Base-by-base conservation (phyloP, 352 stramenopile species). In the Pythium insidiosum region DNA sequence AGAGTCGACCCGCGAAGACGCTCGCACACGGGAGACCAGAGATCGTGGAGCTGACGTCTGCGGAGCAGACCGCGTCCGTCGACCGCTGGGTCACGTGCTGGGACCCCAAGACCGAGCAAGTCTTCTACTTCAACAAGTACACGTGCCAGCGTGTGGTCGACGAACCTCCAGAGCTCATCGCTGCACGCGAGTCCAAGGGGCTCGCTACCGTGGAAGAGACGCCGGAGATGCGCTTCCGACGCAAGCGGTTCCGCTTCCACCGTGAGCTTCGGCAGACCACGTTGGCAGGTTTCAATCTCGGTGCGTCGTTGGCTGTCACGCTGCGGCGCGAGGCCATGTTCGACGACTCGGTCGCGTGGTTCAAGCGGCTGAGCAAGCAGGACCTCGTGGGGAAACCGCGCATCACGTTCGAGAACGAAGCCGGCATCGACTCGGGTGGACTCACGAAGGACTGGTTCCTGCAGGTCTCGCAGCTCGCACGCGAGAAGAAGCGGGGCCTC, bases 361-460 rank as follows among this genome's bases (percentile, higher is more conserved):
- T 95, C 23, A 44, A 68, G 15, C 45, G 63, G 12, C 30, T 86
- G 10, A 58, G 46, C 0, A 73, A 72, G 42, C 31, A 52, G 4
- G 74, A 90, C 5, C 30, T 94, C 29, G 40, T 75, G 7, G 55
- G 47, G 1, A 95, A 94, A 43, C 67, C 81, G 1, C 83, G 86
- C 33, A 79, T 95, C 34, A 68, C 77, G 6, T 95, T 90, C 28
- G 58, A 73, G 26, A 76, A 87, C 25, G 84, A 95, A 58, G 63
- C 62, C 18, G 84, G 84, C 18, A 95, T 95, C 40, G 84, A 95
- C 50, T 91, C 75, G 13, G 84, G 84, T 15, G 84, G 84, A 9
- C 58, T 95, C 11, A 94, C 84, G 4, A 95, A 95, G 43, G 84
- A 95, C 57, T 95, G 84, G 84, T 95, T 84, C 50, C 53, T 95